Evolutionary conservation across 257 asterid species (phyloP).

Genomic region (Nicotiana undulata): DNA sequence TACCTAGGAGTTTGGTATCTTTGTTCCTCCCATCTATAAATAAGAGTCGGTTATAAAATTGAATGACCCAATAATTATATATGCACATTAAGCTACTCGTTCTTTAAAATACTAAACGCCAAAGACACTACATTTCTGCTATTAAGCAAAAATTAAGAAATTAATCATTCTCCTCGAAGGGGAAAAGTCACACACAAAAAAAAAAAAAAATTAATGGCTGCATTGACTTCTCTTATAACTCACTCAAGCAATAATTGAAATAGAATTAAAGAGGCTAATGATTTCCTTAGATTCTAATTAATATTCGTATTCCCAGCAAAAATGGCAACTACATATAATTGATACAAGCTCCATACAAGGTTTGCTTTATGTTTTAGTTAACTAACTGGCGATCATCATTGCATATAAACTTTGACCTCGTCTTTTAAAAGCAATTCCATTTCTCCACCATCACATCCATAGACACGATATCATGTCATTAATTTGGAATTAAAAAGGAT

Average conservation of each 20-base stretch:
- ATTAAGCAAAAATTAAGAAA: too few relatives aligned
- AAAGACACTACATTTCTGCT: too few relatives aligned
- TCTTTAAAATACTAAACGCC: too few relatives aligned
- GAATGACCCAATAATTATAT: too few relatives aligned
- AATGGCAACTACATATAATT: neutral
- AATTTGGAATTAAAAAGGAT: neutral
- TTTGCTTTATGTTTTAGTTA: constrained; percentile 28
- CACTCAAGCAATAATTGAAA: too few relatives aligned
- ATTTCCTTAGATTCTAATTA: neutral
- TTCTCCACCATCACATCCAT: neutral
- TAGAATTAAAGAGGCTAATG: neutral
- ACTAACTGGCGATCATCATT: constrained; percentile 25
- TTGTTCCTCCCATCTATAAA: neutral
- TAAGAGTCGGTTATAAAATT: too few relatives aligned
- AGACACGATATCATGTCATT: neutral
- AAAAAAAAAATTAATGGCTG: neutral
- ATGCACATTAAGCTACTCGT: too few relatives aligned
- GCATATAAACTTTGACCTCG: constrained; percentile 27
- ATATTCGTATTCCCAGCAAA: neutral
- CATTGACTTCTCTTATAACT: neutral
- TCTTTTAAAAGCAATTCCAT: neutral
- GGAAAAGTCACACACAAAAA: neutral
- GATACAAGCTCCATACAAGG: neutral
- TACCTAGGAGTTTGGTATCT: neutral
- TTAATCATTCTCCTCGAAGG: neutral